Conservation (phyloP, 2,329 filamentous ascomycete species). For the Pseudodiploospora longispora region DNA sequence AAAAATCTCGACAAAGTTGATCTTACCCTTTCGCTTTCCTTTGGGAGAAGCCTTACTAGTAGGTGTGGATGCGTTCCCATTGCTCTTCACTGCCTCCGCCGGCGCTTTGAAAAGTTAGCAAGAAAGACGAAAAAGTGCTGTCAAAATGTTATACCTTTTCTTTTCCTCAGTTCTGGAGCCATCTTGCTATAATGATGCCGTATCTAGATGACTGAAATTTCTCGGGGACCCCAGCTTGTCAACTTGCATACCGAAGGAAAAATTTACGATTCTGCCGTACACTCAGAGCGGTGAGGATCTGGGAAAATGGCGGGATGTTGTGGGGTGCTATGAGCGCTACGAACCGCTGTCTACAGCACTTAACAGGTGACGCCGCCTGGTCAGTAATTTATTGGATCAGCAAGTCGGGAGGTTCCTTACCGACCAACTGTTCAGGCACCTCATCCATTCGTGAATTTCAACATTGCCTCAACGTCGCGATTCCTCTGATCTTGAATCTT, state of each 20-base stretch:
- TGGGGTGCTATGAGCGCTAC: neutral
- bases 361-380: too few species aligned
- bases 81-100: slow-evolving; percentile 23
- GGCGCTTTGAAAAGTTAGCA: slow-evolving; percentile 16
- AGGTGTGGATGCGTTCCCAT: slow-evolving; percentile 20
- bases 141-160: slow-evolving; percentile 20
- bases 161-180: slow-evolving; percentile 37
- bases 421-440: too few species aligned
- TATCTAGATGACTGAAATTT: neutral
- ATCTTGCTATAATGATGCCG: slow-evolving; percentile 24
- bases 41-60: slow-evolving; percentile 27
- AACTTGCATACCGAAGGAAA: slow-evolving; percentile 19
- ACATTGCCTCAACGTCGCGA: too few species aligned
- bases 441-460: too few species aligned
- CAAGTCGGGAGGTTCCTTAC: too few species aligned
- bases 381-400: too few species aligned
- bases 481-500: too few species aligned
- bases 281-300: slow-evolving; percentile 21
- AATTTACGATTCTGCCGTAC: slow-evolving; percentile 29
- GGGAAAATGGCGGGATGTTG: slow-evolving; percentile 14
- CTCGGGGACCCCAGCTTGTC: slow-evolving; percentile 2
- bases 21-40: slow-evolving; percentile 26
- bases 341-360: too few species aligned
- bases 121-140: neutral
- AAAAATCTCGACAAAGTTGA: neutral